phyloP scores from a whole-genome alignment of 352 stramenopile genomes.

The Phytophthora aleatoria region DNA sequence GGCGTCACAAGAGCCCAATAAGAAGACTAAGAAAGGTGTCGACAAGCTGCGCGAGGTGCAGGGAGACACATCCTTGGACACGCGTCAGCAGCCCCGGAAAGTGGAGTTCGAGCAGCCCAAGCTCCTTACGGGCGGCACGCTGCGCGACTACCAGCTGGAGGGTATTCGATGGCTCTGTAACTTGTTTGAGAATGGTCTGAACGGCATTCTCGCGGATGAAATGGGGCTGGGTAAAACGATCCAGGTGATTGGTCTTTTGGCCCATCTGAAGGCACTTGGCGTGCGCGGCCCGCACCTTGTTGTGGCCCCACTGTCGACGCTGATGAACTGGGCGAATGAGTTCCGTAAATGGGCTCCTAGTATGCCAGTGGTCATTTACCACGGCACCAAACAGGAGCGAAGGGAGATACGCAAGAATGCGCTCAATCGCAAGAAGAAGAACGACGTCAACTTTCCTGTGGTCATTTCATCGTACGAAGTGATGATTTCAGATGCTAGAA shows the following conservation, averaged over 20 bases:
- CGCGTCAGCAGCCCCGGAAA: constrained; percentile 39
- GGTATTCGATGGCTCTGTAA: constrained; percentile 97
- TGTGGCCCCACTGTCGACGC: constrained; percentile 96
- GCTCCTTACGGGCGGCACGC: constrained; percentile 74
- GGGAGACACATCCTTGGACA: constrained; percentile 52
- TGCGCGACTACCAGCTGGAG: constrained; percentile 97
- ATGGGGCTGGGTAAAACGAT: constrained; percentile 94
- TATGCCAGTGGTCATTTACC: constrained; percentile 98
- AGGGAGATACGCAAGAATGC: constrained; percentile 50
- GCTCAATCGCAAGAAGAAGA: constrained; percentile 57
- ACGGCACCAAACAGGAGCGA: constrained; percentile 84
- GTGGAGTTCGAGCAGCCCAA: constrained; percentile 71
- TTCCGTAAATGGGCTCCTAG: constrained; percentile 79
- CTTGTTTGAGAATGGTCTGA: constrained; percentile 97
- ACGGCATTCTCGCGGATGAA: constrained; percentile 90
- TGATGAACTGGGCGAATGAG: constrained; percentile 97
- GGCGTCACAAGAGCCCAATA: constrained; percentile 8
- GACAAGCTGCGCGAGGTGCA: constrained; percentile 80
- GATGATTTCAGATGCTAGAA: constrained; percentile 75
- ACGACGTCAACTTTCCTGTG: constrained; percentile 77
- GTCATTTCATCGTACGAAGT: constrained; percentile 91
- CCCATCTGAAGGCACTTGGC: constrained; percentile 91
- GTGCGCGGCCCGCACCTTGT: constrained; percentile 96
- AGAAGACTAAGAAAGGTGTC: constrained; percentile 51
- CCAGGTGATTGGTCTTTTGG: constrained; percentile 93